Evolutionary conservation across 371 early-diverging fungal genomes (phyloP).

Genomic region (Parasitella parasitica): DNA sequence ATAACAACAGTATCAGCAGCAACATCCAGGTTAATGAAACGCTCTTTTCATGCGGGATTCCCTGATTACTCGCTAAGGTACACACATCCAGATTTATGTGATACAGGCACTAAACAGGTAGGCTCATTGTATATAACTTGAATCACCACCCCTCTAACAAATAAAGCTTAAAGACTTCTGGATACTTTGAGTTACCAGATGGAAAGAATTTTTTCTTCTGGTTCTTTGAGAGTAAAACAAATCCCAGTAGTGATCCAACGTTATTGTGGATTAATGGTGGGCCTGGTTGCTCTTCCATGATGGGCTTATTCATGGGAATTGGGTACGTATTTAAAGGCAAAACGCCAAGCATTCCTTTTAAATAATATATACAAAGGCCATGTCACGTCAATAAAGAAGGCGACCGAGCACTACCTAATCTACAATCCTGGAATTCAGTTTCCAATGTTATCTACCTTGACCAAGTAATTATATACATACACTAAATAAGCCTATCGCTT

Average conservation of each 20-base stretch:
- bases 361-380: conserved; percentile 50
- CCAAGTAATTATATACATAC: conserved; percentile 39
- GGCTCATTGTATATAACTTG: not conserved
- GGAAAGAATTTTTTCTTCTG: conserved; percentile 83
- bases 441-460: conserved; percentile 86
- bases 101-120: conserved; percentile 72
- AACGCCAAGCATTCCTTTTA: not conserved
- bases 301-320: conserved; percentile 84
- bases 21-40: not conserved
- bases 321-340: conserved; percentile 29
- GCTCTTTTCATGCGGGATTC: conserved; percentile 36
- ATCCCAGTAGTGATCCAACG: conserved; percentile 71
- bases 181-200: conserved; percentile 62
- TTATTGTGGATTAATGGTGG: conserved; percentile 86
- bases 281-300: conserved; percentile 80
- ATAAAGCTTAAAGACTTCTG: conserved; percentile 19
- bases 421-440: conserved; percentile 77
- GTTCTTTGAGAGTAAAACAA: conserved; percentile 84
- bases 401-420: conserved; percentile 52
- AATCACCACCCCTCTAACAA: not conserved
- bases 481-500: too few species aligned
- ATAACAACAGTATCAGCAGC: not conserved
- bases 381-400: conserved; percentile 66
- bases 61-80: conserved; percentile 73
- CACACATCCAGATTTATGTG: conserved; percentile 74